These are phyloP conservation scores for Williopsis jadinii DNA, from an alignment of 1,139 yeast genomes.

Conservation along the genomic window DNA sequence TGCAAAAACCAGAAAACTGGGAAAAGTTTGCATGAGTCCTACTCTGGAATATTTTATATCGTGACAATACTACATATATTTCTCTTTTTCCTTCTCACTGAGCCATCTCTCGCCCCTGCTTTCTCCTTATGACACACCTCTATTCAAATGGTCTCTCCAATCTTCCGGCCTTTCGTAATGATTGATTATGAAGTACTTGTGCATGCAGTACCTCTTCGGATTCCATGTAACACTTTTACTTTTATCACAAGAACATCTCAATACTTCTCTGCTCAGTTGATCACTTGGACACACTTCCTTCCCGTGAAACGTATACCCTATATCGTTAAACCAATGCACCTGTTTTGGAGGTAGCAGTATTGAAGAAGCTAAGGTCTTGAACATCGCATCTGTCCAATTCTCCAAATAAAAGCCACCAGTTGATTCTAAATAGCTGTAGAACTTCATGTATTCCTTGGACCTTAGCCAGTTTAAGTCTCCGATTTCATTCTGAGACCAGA, in stretches of 20 bases:
- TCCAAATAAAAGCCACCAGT: slow-evolving; percentile 56
- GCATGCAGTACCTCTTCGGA: slow-evolving; percentile 11
- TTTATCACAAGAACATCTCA: slow-evolving; percentile 46
- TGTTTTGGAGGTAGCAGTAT: slow-evolving; percentile 36
- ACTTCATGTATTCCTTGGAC: slow-evolving; percentile 36
- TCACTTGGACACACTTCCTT: slow-evolving; percentile 47
- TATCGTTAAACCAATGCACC: slow-evolving; percentile 48
- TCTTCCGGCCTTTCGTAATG: slow-evolving; percentile 9
- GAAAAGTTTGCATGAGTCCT: slow-evolving; percentile 38
- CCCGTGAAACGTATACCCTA: slow-evolving; percentile 40
- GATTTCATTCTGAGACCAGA: slow-evolving; percentile 48
- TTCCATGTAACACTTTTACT: slow-evolving; percentile 27
- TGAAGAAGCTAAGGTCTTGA: slow-evolving; percentile 49
- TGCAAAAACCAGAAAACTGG: slow-evolving; percentile 76
- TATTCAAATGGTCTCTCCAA: slow-evolving; percentile 11
- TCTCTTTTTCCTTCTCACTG: neutral
- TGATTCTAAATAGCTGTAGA: slow-evolving; percentile 42
- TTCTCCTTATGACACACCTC: slow-evolving; percentile 1
- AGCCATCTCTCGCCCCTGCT: neutral
- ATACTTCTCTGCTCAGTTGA: slow-evolving; percentile 32
- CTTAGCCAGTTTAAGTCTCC: slow-evolving; percentile 50
- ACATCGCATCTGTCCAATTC: slow-evolving; percentile 59
- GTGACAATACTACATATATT: neutral
- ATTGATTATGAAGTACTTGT: slow-evolving; percentile 11
- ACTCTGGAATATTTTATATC: neutral